Evolutionary conservation across 805 yeast genomes (phyloP).

Genomic region (Lachancea cidri): DNA sequence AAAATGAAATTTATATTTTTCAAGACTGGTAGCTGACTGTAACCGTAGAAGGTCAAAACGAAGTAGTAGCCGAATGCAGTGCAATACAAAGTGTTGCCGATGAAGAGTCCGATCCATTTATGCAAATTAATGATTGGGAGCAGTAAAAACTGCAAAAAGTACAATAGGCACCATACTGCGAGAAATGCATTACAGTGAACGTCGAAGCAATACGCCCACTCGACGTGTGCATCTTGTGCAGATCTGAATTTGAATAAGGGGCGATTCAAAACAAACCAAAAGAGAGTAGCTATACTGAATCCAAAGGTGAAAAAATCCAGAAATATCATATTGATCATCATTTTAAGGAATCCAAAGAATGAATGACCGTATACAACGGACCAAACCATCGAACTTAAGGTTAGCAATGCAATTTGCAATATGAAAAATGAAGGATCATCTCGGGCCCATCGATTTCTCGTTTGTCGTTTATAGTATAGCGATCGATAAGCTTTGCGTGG

Average conservation of each 20-base stretch:
- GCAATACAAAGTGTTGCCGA: constrained; percentile 77
- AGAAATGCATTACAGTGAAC: constrained; percentile 89
- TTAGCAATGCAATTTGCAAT: constrained; percentile 58
- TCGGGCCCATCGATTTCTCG: constrained; percentile 75
- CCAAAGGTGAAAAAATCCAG: constrained; percentile 78
- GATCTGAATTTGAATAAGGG: constrained; percentile 45
- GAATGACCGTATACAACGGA: constrained; percentile 75
- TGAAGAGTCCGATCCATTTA: constrained; percentile 59
- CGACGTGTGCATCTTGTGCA: constrained; percentile 34
- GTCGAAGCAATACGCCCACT: constrained; percentile 94
- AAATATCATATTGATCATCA: constrained; percentile 77
- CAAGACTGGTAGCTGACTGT: constrained; percentile 65
- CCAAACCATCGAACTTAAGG: constrained; percentile 82
- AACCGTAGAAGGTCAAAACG: constrained; percentile 83
- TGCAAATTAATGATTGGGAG: constrained; percentile 65
- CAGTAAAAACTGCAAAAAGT: constrained; percentile 67
- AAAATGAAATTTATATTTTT: constrained; percentile 57
- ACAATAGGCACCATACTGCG: constrained; percentile 69
- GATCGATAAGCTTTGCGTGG: constrained; percentile 82
- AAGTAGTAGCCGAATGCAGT: constrained; percentile 71
- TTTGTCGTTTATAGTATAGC: constrained; percentile 75
- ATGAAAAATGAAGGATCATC: constrained; percentile 90
- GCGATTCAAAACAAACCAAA: constrained; percentile 68
- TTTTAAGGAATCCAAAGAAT: constrained; percentile 52
- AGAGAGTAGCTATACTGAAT: constrained; percentile 57